A percentile compares a stretch with the other conserved stretches of the same genome.
phyloP scores from a whole-genome alignment of 805 yeast genomes.

The Blastobotrys peoriensis region DNA sequence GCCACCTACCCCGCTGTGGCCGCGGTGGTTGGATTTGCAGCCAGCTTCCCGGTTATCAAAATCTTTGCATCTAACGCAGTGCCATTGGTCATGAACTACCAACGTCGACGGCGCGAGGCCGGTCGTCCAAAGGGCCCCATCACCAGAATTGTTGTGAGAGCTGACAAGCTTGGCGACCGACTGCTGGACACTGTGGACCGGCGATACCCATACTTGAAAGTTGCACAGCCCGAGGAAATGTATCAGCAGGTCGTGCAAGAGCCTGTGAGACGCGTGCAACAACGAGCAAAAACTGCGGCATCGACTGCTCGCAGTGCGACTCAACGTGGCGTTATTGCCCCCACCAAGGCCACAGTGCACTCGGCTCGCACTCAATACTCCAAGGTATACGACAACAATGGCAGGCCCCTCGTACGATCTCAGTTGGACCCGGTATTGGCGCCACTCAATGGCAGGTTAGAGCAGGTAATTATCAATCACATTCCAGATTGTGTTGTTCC shows the following conservation, averaged over 20 bases:
- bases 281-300: slow-evolving; percentile 24
- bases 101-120: slow-evolving; percentile 18
- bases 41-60: slow-evolving; percentile 53
- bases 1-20: slow-evolving; percentile 51
- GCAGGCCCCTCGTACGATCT: slow-evolving; percentile 58
- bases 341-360: slow-evolving; percentile 35
- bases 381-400: slow-evolving; percentile 49
- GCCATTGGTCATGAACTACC: slow-evolving; percentile 44
- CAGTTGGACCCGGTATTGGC: slow-evolving; percentile 54
- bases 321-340: slow-evolving; percentile 44
- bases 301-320: slow-evolving; percentile 29
- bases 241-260: slow-evolving; percentile 35
- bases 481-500: slow-evolving; percentile 40
- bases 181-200: slow-evolving; percentile 54
- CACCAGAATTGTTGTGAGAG: slow-evolving; percentile 33
- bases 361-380: slow-evolving; percentile 47
- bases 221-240: slow-evolving; percentile 49
- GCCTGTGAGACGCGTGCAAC: slow-evolving; percentile 32
- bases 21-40: slow-evolving; percentile 51
- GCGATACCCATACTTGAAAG: slow-evolving; percentile 52
- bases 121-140: slow-evolving; percentile 19
- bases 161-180: slow-evolving; percentile 51
- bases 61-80: slow-evolving; percentile 56
- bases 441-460: slow-evolving; percentile 55
- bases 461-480: slow-evolving; percentile 37